These are phyloP conservation scores for Phytophthora nicotianae DNA, from an alignment of 352 stramenopile species.

Conservation along the genomic window DNA sequence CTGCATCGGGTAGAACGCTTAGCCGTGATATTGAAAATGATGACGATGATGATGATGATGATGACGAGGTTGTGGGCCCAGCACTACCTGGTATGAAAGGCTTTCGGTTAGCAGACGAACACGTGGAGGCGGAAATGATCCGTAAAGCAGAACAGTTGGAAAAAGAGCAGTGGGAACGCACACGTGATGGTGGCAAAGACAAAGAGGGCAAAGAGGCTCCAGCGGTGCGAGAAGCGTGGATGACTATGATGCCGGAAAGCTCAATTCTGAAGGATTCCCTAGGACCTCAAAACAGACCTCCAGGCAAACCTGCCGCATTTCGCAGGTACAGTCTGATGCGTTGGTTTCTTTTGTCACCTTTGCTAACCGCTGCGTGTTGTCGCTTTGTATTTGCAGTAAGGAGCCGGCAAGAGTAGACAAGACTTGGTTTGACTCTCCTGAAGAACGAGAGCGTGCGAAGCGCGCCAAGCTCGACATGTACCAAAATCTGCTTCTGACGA, in stretches of 20 bases:
- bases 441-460: conserved; percentile 79
- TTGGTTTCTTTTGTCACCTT: not conserved
- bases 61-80: conserved; percentile 68
- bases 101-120: conserved; percentile 71
- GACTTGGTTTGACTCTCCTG: conserved; percentile 83
- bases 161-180: conserved; percentile 68
- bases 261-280: conserved; percentile 78
- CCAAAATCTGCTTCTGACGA: conserved; percentile 5
- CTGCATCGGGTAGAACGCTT: conserved; percentile 10
- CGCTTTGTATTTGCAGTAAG: conserved; percentile 48
- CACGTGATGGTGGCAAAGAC: conserved; percentile 18
- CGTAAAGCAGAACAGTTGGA: conserved; percentile 58
- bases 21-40: conserved; percentile 14
- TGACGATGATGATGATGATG: conserved; percentile 54
- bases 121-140: conserved; percentile 76
- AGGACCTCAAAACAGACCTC: conserved; percentile 51
- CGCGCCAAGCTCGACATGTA: conserved; percentile 86
- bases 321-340: conserved; percentile 33
- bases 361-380: conserved; percentile 10
- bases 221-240: conserved; percentile 74
- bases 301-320: conserved; percentile 68
- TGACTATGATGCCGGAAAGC: conserved; percentile 85
- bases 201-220: conserved; percentile 20
- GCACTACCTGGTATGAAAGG: conserved; percentile 80
- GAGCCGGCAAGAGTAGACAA: conserved; percentile 75